Conservation (phyloP, 345 rosid species). For the Aquilaria yunnanensis region DNA sequence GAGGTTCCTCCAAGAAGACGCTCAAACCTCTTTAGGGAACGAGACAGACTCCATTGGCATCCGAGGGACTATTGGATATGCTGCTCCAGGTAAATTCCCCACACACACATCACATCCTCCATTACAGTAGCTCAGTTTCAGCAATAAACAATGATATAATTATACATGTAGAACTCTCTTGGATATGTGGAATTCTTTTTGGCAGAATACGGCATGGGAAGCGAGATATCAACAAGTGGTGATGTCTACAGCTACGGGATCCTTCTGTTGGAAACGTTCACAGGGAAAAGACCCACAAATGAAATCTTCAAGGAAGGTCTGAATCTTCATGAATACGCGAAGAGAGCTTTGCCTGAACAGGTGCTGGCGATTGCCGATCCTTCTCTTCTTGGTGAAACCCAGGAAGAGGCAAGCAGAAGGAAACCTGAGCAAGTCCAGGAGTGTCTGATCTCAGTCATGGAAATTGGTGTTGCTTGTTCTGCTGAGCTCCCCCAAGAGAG, state of each 20-base stretch:
- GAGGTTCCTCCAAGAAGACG: neutral
- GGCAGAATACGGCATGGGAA: slow-evolving; percentile 28
- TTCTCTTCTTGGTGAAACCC: neutral
- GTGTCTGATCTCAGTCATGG: slow-evolving; percentile 5
- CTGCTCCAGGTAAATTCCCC: slow-evolving; percentile 15
- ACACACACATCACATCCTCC: neutral
- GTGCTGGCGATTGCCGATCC: slow-evolving; percentile 14
- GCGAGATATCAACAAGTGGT: slow-evolving; percentile 11
- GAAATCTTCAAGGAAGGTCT: slow-evolving; percentile 14
- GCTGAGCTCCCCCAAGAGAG: slow-evolving; percentile 3
- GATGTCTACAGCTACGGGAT: slow-evolving; percentile 27
- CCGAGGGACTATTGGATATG: slow-evolving; percentile 13
- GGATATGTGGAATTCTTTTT: neutral
- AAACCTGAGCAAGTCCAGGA: neutral
- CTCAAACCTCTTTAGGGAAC: neutral
- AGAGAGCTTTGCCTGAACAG: slow-evolving; percentile 14
- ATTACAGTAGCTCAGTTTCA: no score
- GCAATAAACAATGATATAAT: neutral
- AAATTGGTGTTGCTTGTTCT: slow-evolving; percentile 18
- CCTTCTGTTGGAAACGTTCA: slow-evolving; percentile 23
- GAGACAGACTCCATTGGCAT: neutral
- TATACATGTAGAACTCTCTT: neutral
- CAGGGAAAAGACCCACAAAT: slow-evolving; percentile 18
- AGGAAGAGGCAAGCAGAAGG: neutral
- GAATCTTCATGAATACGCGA: slow-evolving; percentile 13